Evolutionary conservation across 225 moss, liverwort and hornwort species (phyloP).

Genomic region (Takakia lepidozioides): DNA sequence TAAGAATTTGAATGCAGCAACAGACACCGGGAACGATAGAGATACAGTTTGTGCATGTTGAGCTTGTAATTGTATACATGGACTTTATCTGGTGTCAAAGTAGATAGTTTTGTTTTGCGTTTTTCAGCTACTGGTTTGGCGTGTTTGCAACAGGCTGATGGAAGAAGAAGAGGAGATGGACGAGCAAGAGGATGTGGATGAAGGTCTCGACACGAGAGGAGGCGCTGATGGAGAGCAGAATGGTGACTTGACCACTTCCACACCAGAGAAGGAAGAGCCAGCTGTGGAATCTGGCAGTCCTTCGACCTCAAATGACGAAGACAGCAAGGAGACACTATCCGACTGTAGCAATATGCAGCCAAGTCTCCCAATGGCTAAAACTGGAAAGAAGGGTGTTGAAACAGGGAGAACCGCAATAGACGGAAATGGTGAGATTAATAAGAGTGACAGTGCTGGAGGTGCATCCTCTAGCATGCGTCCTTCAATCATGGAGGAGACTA

Average conservation of each 20-base stretch:
- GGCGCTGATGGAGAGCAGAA: conserved; percentile 19
- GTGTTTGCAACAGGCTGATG: conserved; percentile 27
- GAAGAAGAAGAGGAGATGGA: conserved; percentile 36
- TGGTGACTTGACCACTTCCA: conserved; percentile 18
- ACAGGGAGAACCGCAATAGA: too few species aligned
- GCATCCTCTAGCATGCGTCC: conserved; percentile 5
- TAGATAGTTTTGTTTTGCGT: too few species aligned
- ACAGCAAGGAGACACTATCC: too few species aligned
- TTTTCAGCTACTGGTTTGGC: too few species aligned
- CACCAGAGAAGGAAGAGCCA: conserved; percentile 35
- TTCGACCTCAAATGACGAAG: too few species aligned
- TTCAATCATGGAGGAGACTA: conserved; percentile 7
- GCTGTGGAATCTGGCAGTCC: conserved; percentile 25
- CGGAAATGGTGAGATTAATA: too few species aligned
- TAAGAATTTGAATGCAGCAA: conserved; percentile 5
- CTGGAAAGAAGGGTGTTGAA: too few species aligned
- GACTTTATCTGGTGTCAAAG: too few species aligned
- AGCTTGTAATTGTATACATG: background rate
- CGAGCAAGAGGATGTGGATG: conserved; percentile 31
- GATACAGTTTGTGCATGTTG: background rate
- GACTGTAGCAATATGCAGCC: too few species aligned
- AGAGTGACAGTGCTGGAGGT: background rate
- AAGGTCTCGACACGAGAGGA: conserved; percentile 26
- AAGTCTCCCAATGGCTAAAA: too few species aligned
- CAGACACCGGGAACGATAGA: too few species aligned